Percentiles rank a stretch among this genome's conserved stretches.
These are phyloP conservation scores for Eleusine coracana DNA, from an alignment of 176 grass and related monocot genomes.

Conservation along the genomic window DNA sequence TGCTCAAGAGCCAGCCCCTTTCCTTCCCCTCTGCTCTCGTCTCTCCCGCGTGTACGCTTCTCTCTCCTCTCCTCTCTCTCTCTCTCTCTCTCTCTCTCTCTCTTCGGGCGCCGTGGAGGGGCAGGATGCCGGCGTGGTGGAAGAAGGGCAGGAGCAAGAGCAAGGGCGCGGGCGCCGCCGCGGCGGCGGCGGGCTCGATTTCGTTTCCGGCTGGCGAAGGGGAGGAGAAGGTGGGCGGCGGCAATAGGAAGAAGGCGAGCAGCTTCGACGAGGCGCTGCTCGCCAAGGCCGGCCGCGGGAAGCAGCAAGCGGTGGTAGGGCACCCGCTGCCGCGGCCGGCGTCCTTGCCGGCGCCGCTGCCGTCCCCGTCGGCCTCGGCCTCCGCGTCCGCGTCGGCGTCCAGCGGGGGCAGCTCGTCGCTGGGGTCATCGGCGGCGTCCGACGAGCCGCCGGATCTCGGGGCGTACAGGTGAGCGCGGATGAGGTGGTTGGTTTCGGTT, in stretches of 20 bases:
- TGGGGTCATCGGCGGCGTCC: conserved; percentile 61
- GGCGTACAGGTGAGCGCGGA: conserved; percentile 49
- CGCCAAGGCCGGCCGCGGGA: neutral
- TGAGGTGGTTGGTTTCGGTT: neutral
- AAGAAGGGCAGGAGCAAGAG: conserved; percentile 40
- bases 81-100: neutral
- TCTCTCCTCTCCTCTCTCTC: neutral
- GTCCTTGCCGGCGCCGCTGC: conserved; percentile 40
- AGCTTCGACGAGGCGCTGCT: conserved; percentile 70
- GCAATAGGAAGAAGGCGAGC: conserved; percentile 40
- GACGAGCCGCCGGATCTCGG: conserved; percentile 69
- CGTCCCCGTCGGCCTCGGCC: conserved; percentile 37
- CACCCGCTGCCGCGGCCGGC: conserved; percentile 64
- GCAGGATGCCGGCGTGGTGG: conserved; percentile 72
- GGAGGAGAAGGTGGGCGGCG: neutral
- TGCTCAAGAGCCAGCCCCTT: neutral
- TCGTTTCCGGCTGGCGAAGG: neutral
- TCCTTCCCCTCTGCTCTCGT: neutral
- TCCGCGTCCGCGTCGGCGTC: conserved; percentile 37
- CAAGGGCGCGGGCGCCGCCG: conserved; percentile 1
- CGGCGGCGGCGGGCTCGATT: neutral
- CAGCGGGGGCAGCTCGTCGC: conserved; percentile 53
- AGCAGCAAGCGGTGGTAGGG: conserved; percentile 1
- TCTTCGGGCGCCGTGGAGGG: neutral
- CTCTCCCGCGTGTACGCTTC: conserved; percentile 42